Percentiles rank a stretch among this genome's conserved stretches.
phyloP scores from a whole-genome alignment of 1,139 yeast genomes.

The Casaregolazyma suthepensis region DNA sequence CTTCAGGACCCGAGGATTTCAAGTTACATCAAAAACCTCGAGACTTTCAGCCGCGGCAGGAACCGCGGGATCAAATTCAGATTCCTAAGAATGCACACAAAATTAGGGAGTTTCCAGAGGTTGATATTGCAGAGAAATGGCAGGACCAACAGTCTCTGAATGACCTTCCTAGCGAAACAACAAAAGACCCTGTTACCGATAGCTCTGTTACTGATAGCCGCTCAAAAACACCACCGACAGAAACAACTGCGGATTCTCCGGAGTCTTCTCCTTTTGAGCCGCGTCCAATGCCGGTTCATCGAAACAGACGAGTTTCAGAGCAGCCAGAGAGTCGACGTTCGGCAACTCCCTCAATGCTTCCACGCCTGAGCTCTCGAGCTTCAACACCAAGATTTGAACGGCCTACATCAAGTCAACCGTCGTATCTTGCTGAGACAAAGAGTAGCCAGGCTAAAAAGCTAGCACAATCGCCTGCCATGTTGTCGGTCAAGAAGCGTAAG shows the following conservation, averaged over 20 bases:
- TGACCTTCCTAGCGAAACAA: too few species aligned
- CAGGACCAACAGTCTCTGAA: neutral
- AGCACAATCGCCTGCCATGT: neutral
- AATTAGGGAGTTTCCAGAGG: neutral
- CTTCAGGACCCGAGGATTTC: neutral
- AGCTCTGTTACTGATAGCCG: neutral
- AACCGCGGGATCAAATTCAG: neutral
- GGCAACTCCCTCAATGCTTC: neutral
- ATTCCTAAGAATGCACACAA: neutral
- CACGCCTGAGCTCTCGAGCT: neutral
- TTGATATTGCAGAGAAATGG: neutral
- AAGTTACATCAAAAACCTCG: too few species aligned
- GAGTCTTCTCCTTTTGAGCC: neutral
- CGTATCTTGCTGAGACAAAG: neutral
- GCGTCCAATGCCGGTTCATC: neutral
- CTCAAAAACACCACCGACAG: neutral
- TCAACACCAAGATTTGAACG: neutral
- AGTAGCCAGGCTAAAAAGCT: conserved; percentile 5
- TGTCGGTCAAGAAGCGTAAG: neutral
- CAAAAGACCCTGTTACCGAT: neutral
- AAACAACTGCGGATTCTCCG: neutral
- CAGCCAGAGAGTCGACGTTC: neutral
- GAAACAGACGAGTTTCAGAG: neutral
- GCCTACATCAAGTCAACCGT: neutral
- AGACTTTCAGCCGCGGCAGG: neutral